Percentiles rank a stretch among this genome's conserved stretches.
Evolutionary conservation across 2,329 filamentous ascomycete genomes (phyloP).

Genomic region (Xylaria sp.): DNA sequence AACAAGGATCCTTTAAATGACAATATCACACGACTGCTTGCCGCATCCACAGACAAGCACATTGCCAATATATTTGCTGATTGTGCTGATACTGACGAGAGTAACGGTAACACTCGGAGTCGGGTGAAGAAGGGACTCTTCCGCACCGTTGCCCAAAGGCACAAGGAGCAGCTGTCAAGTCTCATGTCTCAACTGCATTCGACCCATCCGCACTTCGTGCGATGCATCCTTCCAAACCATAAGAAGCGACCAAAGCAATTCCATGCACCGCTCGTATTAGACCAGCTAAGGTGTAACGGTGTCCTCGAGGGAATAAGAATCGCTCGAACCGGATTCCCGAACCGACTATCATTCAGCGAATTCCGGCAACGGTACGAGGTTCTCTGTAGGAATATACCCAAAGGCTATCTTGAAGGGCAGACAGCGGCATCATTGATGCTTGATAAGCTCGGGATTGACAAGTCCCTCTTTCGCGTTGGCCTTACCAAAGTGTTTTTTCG

Average conservation of each 20-base stretch:
- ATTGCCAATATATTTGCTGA: slow-evolving; percentile 87
- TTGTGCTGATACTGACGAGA: slow-evolving; percentile 85
- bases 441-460: slow-evolving; percentile 87
- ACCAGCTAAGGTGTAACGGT: slow-evolving; percentile 98
- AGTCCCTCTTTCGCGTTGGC: slow-evolving; percentile 88
- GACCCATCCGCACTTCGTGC: slow-evolving; percentile 97
- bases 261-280: slow-evolving; percentile 89
- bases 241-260: slow-evolving; percentile 97
- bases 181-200: slow-evolving; percentile 94
- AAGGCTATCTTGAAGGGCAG: slow-evolving; percentile 91
- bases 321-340: slow-evolving; percentile 95
- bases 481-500: slow-evolving; percentile 98
- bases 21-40: slow-evolving; percentile 90
- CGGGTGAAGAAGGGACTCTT: slow-evolving; percentile 97
- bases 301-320: slow-evolving; percentile 99
- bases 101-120: slow-evolving; percentile 72
- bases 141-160: slow-evolving; percentile 93
- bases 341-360: slow-evolving; percentile 89
- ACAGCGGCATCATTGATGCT: slow-evolving; percentile 86
- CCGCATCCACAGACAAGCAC: slow-evolving; percentile 83
- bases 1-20: slow-evolving; percentile 99
- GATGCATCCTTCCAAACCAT: slow-evolving; percentile 97
- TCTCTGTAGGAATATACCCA: slow-evolving; percentile 87
- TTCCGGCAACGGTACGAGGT: slow-evolving; percentile 97
- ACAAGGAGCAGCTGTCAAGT: slow-evolving; percentile 98